Conservation (phyloP, 768 basidiomycete species). For the Trametes gibbosa region DNA sequence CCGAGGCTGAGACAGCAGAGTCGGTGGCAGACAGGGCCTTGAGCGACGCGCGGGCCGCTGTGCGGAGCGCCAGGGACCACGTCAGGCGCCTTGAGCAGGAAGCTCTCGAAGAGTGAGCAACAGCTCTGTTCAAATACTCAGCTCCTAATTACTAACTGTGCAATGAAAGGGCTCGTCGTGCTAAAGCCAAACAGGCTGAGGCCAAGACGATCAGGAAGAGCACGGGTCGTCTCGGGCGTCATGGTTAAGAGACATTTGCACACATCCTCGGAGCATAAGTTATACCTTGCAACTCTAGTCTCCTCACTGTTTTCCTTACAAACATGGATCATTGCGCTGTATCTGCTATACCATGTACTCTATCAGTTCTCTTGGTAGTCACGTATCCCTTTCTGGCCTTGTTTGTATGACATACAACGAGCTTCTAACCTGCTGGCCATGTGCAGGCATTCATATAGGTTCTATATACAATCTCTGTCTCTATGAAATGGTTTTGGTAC, state of each 20-base stretch:
- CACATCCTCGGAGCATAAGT: too few species aligned
- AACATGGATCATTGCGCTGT: too few species aligned
- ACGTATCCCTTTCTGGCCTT: too few species aligned
- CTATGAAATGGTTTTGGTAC: too few species aligned
- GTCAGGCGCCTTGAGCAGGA: constrained; percentile 50
- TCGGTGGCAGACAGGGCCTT: constrained; percentile 51
- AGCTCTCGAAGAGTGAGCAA: constrained; percentile 49
- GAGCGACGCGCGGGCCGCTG: constrained; percentile 42
- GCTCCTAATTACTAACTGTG: not conserved
- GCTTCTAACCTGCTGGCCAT: too few species aligned
- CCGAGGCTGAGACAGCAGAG: constrained; percentile 50
- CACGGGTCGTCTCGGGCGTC: constrained; percentile 44
- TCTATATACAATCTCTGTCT: too few species aligned
- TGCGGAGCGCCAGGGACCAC: constrained; percentile 47
- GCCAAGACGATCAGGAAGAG: constrained; percentile 49
- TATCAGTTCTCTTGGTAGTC: not conserved
- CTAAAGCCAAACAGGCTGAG: constrained; percentile 52
- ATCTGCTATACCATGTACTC: not conserved
- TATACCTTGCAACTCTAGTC: too few species aligned
- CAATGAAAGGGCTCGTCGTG: constrained; percentile 41
- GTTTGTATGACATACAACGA: too few species aligned
- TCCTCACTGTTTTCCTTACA: too few species aligned
- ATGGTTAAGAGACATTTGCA: too few species aligned
- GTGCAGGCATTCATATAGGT: too few species aligned
- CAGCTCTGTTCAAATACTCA: not conserved